phyloP scores from a whole-genome alignment of 441 rosid genomes.

The Syzygium syzygioides region DNA sequence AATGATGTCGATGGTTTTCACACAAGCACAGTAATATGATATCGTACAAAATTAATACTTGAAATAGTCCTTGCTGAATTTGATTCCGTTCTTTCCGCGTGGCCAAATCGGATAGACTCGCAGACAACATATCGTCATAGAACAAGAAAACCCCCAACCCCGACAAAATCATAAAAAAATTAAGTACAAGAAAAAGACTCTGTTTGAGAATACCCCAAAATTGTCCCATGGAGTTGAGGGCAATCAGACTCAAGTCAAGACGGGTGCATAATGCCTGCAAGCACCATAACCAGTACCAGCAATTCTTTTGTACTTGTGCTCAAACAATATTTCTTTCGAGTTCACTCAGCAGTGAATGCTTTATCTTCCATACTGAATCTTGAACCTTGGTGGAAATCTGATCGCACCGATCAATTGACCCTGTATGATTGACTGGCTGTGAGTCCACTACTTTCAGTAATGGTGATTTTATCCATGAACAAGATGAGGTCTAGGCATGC shows the following conservation, averaged over 20 bases:
- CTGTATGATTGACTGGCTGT: neutral
- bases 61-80: neutral
- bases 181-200: neutral
- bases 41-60: neutral
- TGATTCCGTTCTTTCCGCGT: neutral
- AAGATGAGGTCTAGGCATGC: neutral
- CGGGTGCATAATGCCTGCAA: neutral
- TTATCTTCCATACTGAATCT: neutral
- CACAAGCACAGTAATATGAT: neutral
- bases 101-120: neutral
- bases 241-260: neutral
- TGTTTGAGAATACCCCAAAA: neutral
- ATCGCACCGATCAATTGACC: neutral
- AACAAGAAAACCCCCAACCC: neutral
- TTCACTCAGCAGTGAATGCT: neutral
- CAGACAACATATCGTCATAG: neutral
- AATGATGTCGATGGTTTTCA: neutral
- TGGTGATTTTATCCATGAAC: neutral
- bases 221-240: neutral
- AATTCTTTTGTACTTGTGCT: neutral
- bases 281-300: neutral
- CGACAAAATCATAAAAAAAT: neutral
- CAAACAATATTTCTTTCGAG: neutral
- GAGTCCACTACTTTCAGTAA: neutral
- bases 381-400: neutral